Percentiles rank a stretch among this genome's conserved stretches.
Conservation (phyloP, 352 stramenopile species). For the Detonula confervacea region DNA sequence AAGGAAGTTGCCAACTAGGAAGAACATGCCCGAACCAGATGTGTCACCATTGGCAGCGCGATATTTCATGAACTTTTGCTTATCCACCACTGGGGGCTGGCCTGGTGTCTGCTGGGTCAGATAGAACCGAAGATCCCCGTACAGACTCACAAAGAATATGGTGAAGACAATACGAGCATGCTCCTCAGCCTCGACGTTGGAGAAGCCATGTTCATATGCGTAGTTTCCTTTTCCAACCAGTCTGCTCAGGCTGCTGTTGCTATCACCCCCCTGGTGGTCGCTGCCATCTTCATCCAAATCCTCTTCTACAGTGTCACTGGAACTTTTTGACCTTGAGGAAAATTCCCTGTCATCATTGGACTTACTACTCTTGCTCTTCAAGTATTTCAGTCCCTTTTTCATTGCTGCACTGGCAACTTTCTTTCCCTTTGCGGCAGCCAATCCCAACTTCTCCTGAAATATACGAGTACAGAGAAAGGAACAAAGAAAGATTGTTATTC, state of each 20-base stretch:
- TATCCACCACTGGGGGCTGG: conserved; percentile 39
- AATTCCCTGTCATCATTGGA: conserved; percentile 20
- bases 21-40: conserved; percentile 69
- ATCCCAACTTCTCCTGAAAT: conserved; percentile 50
- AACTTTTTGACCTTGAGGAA: conserved; percentile 34
- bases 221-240: conserved; percentile 57
- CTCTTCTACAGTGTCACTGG: neutral
- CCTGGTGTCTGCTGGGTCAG: conserved; percentile 44
- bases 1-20: conserved; percentile 71
- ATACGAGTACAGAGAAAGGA: too few relatives aligned
- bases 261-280: conserved; percentile 5
- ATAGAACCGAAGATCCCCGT: conserved; percentile 77
- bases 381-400: conserved; percentile 67
- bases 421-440: conserved; percentile 47
- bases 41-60: conserved; percentile 59
- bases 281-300: conserved; percentile 13
- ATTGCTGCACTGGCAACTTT: conserved; percentile 65
- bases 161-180: conserved; percentile 75
- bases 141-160: conserved; percentile 73
- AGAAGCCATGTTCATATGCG: conserved; percentile 70
- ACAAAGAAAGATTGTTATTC: too few relatives aligned
- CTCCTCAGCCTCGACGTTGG: conserved; percentile 70
- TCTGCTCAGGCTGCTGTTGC: conserved; percentile 26
- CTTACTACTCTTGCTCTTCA: conserved; percentile 58
- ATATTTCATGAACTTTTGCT: conserved; percentile 69